Conservation (phyloP, 1,284 basidiomycete genomes). For the Apiotrichum gamsii region DNA sequence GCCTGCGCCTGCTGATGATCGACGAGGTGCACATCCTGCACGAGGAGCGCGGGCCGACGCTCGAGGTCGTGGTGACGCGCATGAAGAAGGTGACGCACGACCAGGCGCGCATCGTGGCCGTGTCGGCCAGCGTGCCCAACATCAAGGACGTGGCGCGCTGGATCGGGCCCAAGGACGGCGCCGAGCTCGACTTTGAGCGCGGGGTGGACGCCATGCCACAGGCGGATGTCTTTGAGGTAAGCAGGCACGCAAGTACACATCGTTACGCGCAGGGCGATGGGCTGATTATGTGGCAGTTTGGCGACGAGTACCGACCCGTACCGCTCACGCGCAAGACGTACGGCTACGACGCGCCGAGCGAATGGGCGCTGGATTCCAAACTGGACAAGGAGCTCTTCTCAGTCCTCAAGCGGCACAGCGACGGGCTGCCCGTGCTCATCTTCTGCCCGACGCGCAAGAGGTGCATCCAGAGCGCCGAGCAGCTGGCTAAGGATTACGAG, state of each 20-base stretch:
- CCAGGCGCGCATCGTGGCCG: slow-evolving; percentile 70
- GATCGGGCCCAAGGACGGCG: slow-evolving; percentile 54
- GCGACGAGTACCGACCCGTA: slow-evolving; percentile 82
- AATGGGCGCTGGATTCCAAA: slow-evolving; percentile 66
- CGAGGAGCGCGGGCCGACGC: slow-evolving; percentile 77
- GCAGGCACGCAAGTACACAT: slow-evolving; percentile 5
- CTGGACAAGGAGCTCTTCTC: slow-evolving; percentile 71
- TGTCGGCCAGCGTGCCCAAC: slow-evolving; percentile 87
- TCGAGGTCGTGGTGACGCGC: slow-evolving; percentile 89
- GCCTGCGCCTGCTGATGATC: slow-evolving; percentile 63
- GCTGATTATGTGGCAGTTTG: too few relatives aligned
- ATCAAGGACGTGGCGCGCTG: slow-evolving; percentile 82
- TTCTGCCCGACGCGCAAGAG: slow-evolving; percentile 78
- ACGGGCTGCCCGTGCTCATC: slow-evolving; percentile 70
- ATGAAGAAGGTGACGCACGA: slow-evolving; percentile 55
- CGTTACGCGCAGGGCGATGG: not conserved
- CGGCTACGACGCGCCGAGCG: slow-evolving; percentile 60
- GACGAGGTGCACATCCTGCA: slow-evolving; percentile 93
- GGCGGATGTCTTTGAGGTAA: slow-evolving; percentile 68
- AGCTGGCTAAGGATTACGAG: slow-evolving; percentile 64
- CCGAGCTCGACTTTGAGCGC: not conserved
- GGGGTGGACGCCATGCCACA: slow-evolving; percentile 48
- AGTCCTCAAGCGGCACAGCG: slow-evolving; percentile 62
- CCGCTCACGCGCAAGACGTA: slow-evolving; percentile 66
- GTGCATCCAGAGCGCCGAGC: slow-evolving; percentile 58